These are phyloP conservation scores for Diaporthe nobilis DNA, from an alignment of 2,329 filamentous ascomycete species.

Conservation along the genomic window DNA sequence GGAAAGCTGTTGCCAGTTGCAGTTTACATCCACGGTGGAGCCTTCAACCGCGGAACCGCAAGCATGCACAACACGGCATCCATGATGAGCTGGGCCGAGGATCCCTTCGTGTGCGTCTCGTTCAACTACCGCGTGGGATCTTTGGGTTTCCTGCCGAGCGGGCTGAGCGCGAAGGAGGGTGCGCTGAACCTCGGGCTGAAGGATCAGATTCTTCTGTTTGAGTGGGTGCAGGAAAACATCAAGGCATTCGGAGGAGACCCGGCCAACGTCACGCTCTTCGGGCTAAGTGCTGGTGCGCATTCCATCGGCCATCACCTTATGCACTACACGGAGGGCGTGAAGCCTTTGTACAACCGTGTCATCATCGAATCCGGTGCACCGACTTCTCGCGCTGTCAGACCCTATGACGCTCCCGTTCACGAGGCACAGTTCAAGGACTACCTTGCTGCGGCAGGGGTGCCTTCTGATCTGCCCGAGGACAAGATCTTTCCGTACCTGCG, in stretches of 20 bases:
- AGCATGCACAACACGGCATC: conserved; percentile 63
- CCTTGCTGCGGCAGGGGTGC: conserved; percentile 60
- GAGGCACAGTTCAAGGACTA: conserved; percentile 64
- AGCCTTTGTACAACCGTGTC: conserved; percentile 53
- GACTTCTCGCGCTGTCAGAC: conserved; percentile 56
- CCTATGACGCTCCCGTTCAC: conserved; percentile 62
- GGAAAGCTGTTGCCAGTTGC: conserved; percentile 50
- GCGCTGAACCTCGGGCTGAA: conserved; percentile 69
- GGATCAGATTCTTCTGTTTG: conserved; percentile 65
- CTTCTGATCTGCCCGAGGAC: conserved; percentile 57
- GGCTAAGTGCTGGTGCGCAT: conserved; percentile 65
- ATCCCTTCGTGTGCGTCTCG: conserved; percentile 62
- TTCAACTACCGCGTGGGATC: conserved; percentile 68
- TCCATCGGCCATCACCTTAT: conserved; percentile 71
- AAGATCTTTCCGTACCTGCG: conserved; percentile 62
- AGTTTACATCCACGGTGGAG: conserved; percentile 62
- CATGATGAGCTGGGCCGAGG: conserved; percentile 62
- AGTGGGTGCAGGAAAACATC: conserved; percentile 70
- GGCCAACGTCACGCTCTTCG: conserved; percentile 63
- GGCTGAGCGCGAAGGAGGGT: conserved; percentile 64
- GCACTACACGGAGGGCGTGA: conserved; percentile 53
- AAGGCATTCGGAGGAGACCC: conserved; percentile 66
- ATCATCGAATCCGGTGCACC: conserved; percentile 57
- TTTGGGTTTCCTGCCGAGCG: conserved; percentile 72
- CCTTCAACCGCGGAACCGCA: conserved; percentile 59